A percentile compares a stretch with the other conserved stretches of the same genome.
Evolutionary conservation across 805 yeast genomes (phyloP).

Genomic region (Debaryomyces castellii): DNA sequence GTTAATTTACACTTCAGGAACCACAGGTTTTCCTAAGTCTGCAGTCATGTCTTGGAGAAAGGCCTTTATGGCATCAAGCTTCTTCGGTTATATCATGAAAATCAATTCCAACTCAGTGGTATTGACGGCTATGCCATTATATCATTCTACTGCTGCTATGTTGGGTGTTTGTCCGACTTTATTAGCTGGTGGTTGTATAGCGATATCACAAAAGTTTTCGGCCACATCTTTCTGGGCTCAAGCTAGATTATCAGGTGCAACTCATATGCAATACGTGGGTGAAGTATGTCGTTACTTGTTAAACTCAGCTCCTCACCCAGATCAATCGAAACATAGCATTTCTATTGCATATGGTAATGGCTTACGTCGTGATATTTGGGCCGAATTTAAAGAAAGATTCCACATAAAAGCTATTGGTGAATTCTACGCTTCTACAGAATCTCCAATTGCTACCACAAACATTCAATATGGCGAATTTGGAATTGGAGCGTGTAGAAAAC

Average conservation of each 20-base stretch:
- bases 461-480: constrained; percentile 78
- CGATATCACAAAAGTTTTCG: constrained; percentile 79
- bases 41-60: constrained; percentile 93
- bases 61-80: constrained; percentile 63
- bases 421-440: constrained; percentile 91
- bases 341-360: constrained; percentile 88
- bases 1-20: constrained; percentile 88
- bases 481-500: constrained; percentile 84
- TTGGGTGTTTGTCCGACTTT: constrained; percentile 75
- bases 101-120: constrained; percentile 55
- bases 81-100: constrained; percentile 70
- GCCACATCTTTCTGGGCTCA: constrained; percentile 89
- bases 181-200: constrained; percentile 67
- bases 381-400: constrained; percentile 72
- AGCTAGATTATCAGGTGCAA: constrained; percentile 65
- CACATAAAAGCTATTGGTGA: constrained; percentile 77
- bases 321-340: constrained; percentile 61
- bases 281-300: constrained; percentile 87
- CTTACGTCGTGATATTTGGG: constrained; percentile 85
- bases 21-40: constrained; percentile 92
- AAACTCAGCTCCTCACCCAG: constrained; percentile 63
- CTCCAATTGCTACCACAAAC: constrained; percentile 84
- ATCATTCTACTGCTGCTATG: constrained; percentile 91
- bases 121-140: constrained; percentile 92
- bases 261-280: constrained; percentile 90